A percentile compares a stretch with the other conserved stretches of the same genome.
Evolutionary conservation across 441 rosid species (phyloP).

Genomic region (Brassica hybrid): DNA sequence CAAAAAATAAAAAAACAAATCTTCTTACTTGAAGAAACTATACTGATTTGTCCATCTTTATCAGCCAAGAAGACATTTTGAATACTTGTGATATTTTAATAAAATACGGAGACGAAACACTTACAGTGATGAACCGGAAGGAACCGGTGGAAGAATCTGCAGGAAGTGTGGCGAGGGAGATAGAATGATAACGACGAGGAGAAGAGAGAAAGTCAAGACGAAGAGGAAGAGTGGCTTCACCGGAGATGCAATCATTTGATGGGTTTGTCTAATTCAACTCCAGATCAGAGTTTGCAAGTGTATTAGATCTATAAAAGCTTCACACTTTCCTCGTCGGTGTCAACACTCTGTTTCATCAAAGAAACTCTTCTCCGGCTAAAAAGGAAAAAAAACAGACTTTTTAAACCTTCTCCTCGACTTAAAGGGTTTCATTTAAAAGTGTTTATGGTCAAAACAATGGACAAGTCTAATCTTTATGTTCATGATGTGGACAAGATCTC

Average conservation of each 20-base stretch:
- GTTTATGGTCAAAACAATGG: too few relatives aligned
- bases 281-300: conserved; percentile 21
- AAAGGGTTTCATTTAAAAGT: too few relatives aligned
- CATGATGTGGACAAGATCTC: too few relatives aligned
- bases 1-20: not conserved
- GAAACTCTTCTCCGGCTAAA: not conserved
- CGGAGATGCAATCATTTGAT: conserved; percentile 53
- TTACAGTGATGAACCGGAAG: conserved; percentile 42
- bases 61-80: conserved; percentile 9
- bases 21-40: not conserved
- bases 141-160: conserved; percentile 32
- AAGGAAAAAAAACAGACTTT: too few relatives aligned
- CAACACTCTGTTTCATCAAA: conserved; percentile 21
- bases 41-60: not conserved
- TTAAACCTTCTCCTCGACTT: too few relatives aligned
- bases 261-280: not conserved
- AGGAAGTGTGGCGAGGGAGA: conserved; percentile 51
- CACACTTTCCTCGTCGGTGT: conserved; percentile 34
- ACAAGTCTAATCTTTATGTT: too few relatives aligned
- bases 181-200: conserved; percentile 60
- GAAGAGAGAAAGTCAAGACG: conserved; percentile 56
- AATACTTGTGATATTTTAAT: not conserved
- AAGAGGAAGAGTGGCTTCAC: conserved; percentile 63
- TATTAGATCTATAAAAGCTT: conserved; percentile 33
- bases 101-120: conserved; percentile 9